Conservation (phyloP, 2,329 filamentous ascomycete species). For the Venturiaceae sp. region DNA sequence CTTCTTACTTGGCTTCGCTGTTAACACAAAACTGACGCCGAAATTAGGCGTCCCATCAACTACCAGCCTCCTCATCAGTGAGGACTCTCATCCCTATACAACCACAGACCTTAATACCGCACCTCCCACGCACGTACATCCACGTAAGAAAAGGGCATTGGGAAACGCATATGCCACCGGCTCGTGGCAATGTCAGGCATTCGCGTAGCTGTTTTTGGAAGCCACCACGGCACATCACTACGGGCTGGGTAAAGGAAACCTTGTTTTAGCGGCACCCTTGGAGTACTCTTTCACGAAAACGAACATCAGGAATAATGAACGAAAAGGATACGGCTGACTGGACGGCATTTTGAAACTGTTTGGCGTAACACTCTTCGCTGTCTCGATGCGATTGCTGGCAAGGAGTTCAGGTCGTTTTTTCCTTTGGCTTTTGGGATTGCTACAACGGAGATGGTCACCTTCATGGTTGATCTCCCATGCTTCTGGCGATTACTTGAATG, state of each 20-base stretch:
- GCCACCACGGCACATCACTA: not conserved
- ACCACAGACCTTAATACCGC: not conserved
- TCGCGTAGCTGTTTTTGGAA: not conserved
- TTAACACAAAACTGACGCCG: not conserved
- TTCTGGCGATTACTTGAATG: too few relatives aligned
- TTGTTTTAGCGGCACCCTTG: too few relatives aligned
- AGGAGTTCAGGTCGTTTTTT: not conserved
- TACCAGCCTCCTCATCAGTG: slow-evolving; percentile 57
- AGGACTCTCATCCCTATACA: slow-evolving; percentile 6
- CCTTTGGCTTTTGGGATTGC: too few relatives aligned
- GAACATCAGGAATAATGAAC: not conserved
- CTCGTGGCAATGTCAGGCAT: not conserved
- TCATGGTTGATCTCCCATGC: too few relatives aligned
- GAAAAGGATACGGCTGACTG: not conserved
- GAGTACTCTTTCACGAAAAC: too few relatives aligned
- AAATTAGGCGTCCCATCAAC: slow-evolving; percentile 65
- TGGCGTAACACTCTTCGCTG: not conserved
- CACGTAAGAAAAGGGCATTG: not conserved
- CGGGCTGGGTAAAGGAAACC: too few relatives aligned
- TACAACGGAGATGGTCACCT: too few relatives aligned
- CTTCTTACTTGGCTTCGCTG: not conserved
- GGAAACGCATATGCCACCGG: not conserved
- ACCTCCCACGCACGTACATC: not conserved
- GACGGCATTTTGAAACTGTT: not conserved
- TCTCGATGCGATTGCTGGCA: too few relatives aligned